Base-by-base conservation (phyloP, 2,329 filamentous ascomycete species). In the Emergomyces orientalis region DNA sequence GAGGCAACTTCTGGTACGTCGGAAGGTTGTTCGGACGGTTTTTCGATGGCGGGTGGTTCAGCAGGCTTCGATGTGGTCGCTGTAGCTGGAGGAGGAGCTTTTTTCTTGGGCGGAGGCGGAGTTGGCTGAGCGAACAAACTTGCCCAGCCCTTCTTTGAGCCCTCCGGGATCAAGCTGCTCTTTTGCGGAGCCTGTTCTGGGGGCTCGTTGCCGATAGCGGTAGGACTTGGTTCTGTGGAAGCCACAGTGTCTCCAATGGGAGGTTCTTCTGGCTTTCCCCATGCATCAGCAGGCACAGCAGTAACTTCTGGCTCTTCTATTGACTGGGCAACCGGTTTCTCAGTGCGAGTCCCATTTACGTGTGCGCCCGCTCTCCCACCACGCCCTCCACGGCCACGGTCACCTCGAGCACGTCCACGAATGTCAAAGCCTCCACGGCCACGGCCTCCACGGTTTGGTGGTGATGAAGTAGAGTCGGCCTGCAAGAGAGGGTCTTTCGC, bases 121-220 rank as follows among this genome's bases (percentile, higher is more conserved):
- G 82, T 78, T 49, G 82, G 79, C 78, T 88, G 88, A 43, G 86
- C 84, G 66, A 91, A 84, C 82, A 91, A 87, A 76, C 87, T 89
- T 45, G 88, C 88, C 88, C 88, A 91, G 59, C 75, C 76, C 69
- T 76, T 77, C 73, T 78, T 78, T 58, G 75, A 70, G 47, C 73
- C 74, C 63, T 77, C 76, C 4, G 75, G 71, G 51, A 73, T 70
- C 58, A 71, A 68, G 63, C 66, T 75, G 65, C 65, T 72, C 71
- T 75, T 77, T 37, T 72, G 57, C 30, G 65, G 59, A 27, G 67
- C 61, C 22, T 67, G 64, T 43, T 69, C 63, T 34, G 37, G 17
- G 30, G 43, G 56, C 39, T 65, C 62, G 13, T 59, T 52, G 13
- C 47, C 30, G 27, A 58, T 37, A 67, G 65, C 65, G 54, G 68